phyloP scores from a whole-genome alignment of 2,329 filamentous ascomycete species.

The Fusarium vanettenii region DNA sequence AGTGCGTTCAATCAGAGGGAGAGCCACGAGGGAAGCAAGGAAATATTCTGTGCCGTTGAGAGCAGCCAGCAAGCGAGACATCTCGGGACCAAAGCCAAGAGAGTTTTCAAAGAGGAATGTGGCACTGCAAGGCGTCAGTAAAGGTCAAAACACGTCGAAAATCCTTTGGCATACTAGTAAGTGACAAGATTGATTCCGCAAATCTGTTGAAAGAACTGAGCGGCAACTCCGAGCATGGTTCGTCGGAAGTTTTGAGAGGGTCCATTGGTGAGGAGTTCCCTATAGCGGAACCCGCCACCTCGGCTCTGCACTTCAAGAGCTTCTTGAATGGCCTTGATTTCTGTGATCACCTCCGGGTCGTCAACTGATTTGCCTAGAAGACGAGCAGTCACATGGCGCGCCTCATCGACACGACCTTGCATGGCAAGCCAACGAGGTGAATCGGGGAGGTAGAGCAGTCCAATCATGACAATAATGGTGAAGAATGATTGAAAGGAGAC shows the following conservation, averaged over 20 bases:
- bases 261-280: slow-evolving; percentile 54
- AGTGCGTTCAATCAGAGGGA: slow-evolving; percentile 60
- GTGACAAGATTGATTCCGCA: slow-evolving; percentile 51
- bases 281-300: slow-evolving; percentile 44
- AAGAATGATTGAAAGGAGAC: slow-evolving; percentile 55
- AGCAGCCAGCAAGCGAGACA: slow-evolving; percentile 66
- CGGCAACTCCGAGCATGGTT: slow-evolving; percentile 46
- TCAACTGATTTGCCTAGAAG: slow-evolving; percentile 39
- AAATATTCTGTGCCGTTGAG: slow-evolving; percentile 60
- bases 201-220: slow-evolving; percentile 45
- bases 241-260: slow-evolving; percentile 56
- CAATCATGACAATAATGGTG: slow-evolving; percentile 44
- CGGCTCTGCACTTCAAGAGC: slow-evolving; percentile 44
- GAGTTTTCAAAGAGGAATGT: slow-evolving; percentile 51
- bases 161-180: slow-evolving; percentile 41
- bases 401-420: slow-evolving; percentile 54
- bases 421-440: slow-evolving; percentile 52
- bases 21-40: slow-evolving; percentile 51
- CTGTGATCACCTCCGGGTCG: slow-evolving; percentile 39
- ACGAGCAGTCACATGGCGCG: slow-evolving; percentile 42
- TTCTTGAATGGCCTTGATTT: slow-evolving; percentile 58
- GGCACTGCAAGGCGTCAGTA: background rate
- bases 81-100: slow-evolving; percentile 57
- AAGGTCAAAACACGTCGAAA: no score
- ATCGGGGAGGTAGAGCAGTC: slow-evolving; percentile 54